Conservation (phyloP, 306 rosid genomes). For the Ormosia semicastrata region DNA sequence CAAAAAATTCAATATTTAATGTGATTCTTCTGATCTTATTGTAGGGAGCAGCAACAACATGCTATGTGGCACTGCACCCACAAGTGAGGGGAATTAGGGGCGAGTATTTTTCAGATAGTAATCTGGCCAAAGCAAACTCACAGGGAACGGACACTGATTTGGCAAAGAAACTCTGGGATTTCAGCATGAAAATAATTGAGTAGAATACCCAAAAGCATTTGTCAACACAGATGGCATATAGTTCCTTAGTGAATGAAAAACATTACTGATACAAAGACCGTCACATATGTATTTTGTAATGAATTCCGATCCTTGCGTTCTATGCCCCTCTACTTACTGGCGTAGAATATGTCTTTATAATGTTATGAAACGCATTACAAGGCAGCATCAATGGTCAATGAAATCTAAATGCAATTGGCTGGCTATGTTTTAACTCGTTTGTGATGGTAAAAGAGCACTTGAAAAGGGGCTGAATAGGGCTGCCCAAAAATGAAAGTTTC, state of each 20-base stretch:
- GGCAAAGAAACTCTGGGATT: slow-evolving; percentile 80
- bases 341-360: too few species aligned
- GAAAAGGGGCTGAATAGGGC: too few species aligned
- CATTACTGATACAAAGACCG: neutral
- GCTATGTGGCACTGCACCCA: slow-evolving; percentile 78
- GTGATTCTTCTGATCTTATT: neutral
- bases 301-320: too few species aligned
- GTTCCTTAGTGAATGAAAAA: too few species aligned
- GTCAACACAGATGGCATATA: neutral
- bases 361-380: too few species aligned
- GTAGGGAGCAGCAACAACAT: slow-evolving; percentile 90
- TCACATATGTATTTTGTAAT: neutral
- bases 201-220: neutral
- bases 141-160: slow-evolving; percentile 42
- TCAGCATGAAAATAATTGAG: slow-evolving; percentile 44
- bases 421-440: too few species aligned
- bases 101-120: slow-evolving; percentile 55
- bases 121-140: slow-evolving; percentile 42
- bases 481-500: too few species aligned
- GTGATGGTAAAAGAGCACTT: too few species aligned
- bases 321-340: too few species aligned
- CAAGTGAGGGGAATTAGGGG: slow-evolving; percentile 65
- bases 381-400: too few species aligned
- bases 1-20: neutral
- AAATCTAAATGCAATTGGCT: too few species aligned